Conservation (phyloP, 352 stramenopile genomes). For the Pythium rishiriense region DNA sequence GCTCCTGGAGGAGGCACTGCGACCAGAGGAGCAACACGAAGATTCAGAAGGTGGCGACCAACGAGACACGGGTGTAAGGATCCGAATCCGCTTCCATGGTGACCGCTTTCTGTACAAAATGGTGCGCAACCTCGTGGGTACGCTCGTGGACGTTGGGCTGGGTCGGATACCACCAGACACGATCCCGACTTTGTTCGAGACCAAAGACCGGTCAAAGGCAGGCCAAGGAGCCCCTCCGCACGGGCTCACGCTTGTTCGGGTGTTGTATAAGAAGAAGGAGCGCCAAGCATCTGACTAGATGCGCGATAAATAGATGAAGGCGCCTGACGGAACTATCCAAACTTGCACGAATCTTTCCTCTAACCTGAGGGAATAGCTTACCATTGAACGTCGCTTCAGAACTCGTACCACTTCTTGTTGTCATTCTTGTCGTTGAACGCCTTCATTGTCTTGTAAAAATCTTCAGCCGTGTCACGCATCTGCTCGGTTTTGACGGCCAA, state of each 20-base stretch:
- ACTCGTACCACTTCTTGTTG: slow-evolving; percentile 88
- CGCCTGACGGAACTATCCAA: background rate
- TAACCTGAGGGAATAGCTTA: background rate
- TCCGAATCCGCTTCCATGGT: slow-evolving; percentile 60
- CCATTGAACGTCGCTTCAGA: slow-evolving; percentile 27
- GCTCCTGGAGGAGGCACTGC: slow-evolving; percentile 30
- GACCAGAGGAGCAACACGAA: background rate
- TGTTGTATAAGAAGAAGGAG: slow-evolving; percentile 19
- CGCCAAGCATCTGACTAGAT: background rate
- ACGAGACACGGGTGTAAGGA: slow-evolving; percentile 21
- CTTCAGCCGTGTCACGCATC: slow-evolving; percentile 79
- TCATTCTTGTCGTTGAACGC: slow-evolving; percentile 84
- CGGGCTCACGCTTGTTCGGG: slow-evolving; percentile 49
- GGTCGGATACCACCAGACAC: slow-evolving; percentile 39
- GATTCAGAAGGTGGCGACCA: slow-evolving; percentile 32
- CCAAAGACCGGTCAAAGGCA: slow-evolving; percentile 51
- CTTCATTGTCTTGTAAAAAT: slow-evolving; percentile 87
- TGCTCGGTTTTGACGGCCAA: slow-evolving; percentile 78
- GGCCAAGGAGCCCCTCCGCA: slow-evolving; percentile 70
- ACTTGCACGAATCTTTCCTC: background rate
- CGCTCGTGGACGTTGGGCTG: slow-evolving; percentile 74
- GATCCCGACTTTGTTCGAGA: slow-evolving; percentile 48
- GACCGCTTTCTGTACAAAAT: slow-evolving; percentile 87
- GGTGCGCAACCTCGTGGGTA: slow-evolving; percentile 81
- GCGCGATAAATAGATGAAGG: too few relatives aligned